Evolutionary conservation across 164 flowering plant genomes (phyloP).

Genomic region (Dillenia suffruticosa): DNA sequence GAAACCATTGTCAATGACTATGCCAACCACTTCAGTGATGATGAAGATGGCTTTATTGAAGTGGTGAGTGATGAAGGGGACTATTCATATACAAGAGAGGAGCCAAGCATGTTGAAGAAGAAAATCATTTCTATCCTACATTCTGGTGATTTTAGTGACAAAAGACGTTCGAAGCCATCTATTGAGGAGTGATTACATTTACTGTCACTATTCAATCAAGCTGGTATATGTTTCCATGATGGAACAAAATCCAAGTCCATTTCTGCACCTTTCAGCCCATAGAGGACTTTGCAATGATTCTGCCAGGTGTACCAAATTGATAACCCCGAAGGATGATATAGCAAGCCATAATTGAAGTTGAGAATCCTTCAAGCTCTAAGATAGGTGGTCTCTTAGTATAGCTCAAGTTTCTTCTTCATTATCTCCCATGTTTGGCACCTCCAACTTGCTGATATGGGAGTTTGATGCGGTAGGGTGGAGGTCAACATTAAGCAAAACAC

Average conservation of each 20-base stretch:
- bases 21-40: slow-evolving; percentile 6
- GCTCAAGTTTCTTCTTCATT: too few relatives aligned
- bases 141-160: slow-evolving; percentile 56
- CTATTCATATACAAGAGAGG: slow-evolving; percentile 14
- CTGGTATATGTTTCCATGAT: slow-evolving; percentile 59
- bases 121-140: slow-evolving; percentile 50
- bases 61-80: slow-evolving; percentile 18
- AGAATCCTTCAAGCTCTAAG: too few relatives aligned
- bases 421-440: too few relatives aligned
- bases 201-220: slow-evolving; percentile 52
- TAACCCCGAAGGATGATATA: too few relatives aligned
- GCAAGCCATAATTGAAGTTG: too few relatives aligned
- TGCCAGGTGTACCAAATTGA: too few relatives aligned
- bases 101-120: slow-evolving; percentile 41
- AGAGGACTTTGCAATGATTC: not conserved
- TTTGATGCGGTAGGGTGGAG: too few relatives aligned
- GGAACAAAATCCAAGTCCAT: slow-evolving; percentile 11
- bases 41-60: slow-evolving; percentile 19
- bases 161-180: slow-evolving; percentile 79
- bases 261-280: slow-evolving; percentile 11
- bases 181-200: slow-evolving; percentile 53
- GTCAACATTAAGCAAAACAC: too few relatives aligned
- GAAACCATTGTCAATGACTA: slow-evolving; percentile 3
- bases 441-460: too few relatives aligned
- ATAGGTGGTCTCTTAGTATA: too few relatives aligned